These are phyloP conservation scores for Kodamaea laetipori DNA, from an alignment of 805 yeast species.

Conservation along the genomic window DNA sequence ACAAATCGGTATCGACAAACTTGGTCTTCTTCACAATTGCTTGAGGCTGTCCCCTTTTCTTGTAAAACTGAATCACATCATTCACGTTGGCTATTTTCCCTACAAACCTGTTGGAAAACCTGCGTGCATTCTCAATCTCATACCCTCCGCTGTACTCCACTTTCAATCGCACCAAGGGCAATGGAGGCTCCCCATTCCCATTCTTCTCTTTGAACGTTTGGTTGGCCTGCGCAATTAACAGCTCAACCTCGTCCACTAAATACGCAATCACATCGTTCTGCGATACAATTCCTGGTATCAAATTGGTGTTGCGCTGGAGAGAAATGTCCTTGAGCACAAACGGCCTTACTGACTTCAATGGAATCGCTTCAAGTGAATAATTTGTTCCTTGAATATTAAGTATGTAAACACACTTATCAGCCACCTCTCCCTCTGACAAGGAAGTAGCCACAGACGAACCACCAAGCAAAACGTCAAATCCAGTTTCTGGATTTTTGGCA, in stretches of 20 bases:
- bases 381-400: constrained; percentile 62
- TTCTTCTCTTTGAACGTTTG: constrained; percentile 30
- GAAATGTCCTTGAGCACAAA: constrained; percentile 71
- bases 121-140: constrained; percentile 86
- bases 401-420: constrained; percentile 72
- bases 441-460: constrained; percentile 96
- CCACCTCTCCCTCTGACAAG: constrained; percentile 79
- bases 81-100: constrained; percentile 90
- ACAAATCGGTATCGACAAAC: constrained; percentile 18
- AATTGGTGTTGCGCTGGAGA: constrained; percentile 48
- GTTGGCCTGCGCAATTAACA: constrained; percentile 52
- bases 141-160: constrained; percentile 91
- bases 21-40: constrained; percentile 17
- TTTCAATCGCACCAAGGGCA: constrained; percentile 78
- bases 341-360: constrained; percentile 75
- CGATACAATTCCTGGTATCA: constrained; percentile 62
- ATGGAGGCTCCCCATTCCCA: constrained; percentile 42
- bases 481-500: constrained; percentile 55
- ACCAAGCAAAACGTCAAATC: constrained; percentile 82
- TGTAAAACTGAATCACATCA: constrained; percentile 74
- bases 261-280: constrained; percentile 61
- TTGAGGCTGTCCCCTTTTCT: constrained; percentile 37
- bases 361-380: constrained; percentile 59
- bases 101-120: constrained; percentile 88
- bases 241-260: constrained; percentile 64